Evolutionary conservation across 192 early-diverging fungal genomes (phyloP), one percentile per base, ranked within the genome.

Genomic region (Haplosporangium gracile): DNA sequence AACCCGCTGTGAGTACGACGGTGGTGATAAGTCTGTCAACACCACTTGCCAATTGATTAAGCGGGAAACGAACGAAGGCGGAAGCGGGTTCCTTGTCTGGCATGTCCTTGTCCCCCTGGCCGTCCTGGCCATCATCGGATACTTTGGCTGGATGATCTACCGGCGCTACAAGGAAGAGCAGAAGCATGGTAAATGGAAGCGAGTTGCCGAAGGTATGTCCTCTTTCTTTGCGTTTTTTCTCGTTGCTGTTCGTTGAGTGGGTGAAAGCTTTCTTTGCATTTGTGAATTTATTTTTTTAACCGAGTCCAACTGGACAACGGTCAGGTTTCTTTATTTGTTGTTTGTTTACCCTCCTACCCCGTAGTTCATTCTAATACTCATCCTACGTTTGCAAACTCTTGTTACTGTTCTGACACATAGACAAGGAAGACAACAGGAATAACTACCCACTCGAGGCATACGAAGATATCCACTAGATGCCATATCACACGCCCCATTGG

Each of bases 121-220:
- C 1, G 65, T 32, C 9, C 0, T 86, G 2, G 32, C 77, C 65
- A 53, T 75, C 49, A 11, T 86, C 32, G 43, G 69, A 16, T 86
- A 86, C 53, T 78, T 86, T 75, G 84, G 71, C 0, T 32, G 71
- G 24, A 72, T 81, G 55, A 38, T 86, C 20, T 86, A 86, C 49
- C 57, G 74, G 39, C 84, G 84, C 18, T 45, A 65, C 15, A 86
- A 72, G 70, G 42, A 72, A 13, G 71, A 60, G 18, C 39, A 75
- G 9, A 86, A 86, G 53, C 69, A 75, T 65, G 26, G 75, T 2
- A 86, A 86, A 49, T 86, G 84, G 84, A 86, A 79, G 49, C 69
- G 79, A 68, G 53, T 75, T 49, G 71, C 47, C 20, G 78, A 80
- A 74, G 84, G 84, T 86, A 77, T 75, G 74, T n/a, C 53, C 13